These are phyloP conservation scores for Lepidium africanum DNA, from an alignment of 345 rosid species.

Conservation along the genomic window DNA sequence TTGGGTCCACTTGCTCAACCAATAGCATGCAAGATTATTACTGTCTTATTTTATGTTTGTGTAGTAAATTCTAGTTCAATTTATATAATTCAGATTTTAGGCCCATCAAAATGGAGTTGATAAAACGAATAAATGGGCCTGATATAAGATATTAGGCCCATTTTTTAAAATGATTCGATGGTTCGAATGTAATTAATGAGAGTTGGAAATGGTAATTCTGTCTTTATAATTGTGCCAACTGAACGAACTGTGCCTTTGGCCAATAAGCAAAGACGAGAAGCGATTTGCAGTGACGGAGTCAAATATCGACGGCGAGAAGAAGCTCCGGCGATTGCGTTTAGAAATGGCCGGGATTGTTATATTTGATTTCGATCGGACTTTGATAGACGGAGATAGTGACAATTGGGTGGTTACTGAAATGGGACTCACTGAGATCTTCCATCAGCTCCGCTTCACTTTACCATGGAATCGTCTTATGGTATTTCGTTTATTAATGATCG, in stretches of 20 bases:
- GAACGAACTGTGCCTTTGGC: too few relatives aligned
- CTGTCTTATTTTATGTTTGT: not conserved
- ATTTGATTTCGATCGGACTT: constrained; percentile 84
- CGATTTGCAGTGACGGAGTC: not conserved
- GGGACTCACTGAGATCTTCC: constrained; percentile 67
- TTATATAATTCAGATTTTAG: too few relatives aligned
- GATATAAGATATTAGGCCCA: not conserved
- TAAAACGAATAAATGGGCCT: too few relatives aligned
- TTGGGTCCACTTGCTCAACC: constrained; percentile 24
- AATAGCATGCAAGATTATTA: constrained; percentile 30
- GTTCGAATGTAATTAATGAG: not conserved
- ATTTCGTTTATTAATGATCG: not conserved
- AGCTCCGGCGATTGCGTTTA: constrained; percentile 4
- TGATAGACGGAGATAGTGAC: constrained; percentile 81
- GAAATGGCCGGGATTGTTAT: constrained; percentile 41
- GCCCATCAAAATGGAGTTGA: too few relatives aligned
- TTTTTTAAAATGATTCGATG: not conserved
- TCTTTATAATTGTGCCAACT: not conserved
- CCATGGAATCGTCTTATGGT: constrained; percentile 93
- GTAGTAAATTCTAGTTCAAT: not conserved
- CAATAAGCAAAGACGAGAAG: not conserved
- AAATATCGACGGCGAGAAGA: constrained; percentile 2
- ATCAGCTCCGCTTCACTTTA: constrained; percentile 49
- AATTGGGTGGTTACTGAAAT: constrained; percentile 69
- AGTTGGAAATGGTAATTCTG: not conserved